Evolutionary conservation across 2,329 filamentous ascomycete species (phyloP).

Genomic region (Chaetoscypha palmicola): DNA sequence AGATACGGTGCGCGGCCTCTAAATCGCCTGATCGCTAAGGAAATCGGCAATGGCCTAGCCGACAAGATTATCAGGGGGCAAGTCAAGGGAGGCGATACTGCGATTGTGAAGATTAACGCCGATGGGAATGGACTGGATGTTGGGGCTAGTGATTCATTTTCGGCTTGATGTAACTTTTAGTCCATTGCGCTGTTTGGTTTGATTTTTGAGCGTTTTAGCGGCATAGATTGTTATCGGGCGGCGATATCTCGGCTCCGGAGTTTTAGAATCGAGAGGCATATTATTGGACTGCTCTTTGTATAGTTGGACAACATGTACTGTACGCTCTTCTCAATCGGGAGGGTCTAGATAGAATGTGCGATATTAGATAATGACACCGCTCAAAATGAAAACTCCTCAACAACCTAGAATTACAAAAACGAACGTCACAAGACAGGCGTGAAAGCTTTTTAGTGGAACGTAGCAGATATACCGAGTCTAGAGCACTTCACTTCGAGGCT

Average conservation of each 20-base stretch:
- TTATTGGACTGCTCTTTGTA: too few relatives aligned
- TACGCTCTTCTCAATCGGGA: too few relatives aligned
- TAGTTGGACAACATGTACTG: too few relatives aligned
- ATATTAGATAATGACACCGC: too few relatives aligned
- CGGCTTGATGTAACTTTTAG: neutral
- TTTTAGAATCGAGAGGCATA: too few relatives aligned
- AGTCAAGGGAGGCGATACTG: slow-evolving; percentile 67
- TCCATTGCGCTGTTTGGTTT: neutral
- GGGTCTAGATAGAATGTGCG: too few relatives aligned
- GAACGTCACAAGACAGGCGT: too few relatives aligned
- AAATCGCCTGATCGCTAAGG: slow-evolving; percentile 81
- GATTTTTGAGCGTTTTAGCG: slow-evolving; percentile 5
- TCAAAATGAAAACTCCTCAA: too few relatives aligned
- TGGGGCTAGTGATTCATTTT: slow-evolving; percentile 7
- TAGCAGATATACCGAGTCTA: too few relatives aligned
- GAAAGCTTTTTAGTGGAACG: too few relatives aligned
- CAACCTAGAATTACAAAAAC: too few relatives aligned
- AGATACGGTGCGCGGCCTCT: slow-evolving; percentile 85
- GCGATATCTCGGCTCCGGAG: slow-evolving; percentile 37
- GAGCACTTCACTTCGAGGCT: too few relatives aligned
- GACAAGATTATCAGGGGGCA: slow-evolving; percentile 87
- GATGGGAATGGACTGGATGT: slow-evolving; percentile 54
- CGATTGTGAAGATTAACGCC: slow-evolving; percentile 60
- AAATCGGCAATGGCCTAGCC: slow-evolving; percentile 82
- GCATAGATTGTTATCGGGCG: slow-evolving; percentile 43